Base-by-base conservation (phyloP, 805 yeast genomes). In the Lipomyces yamanashiensis region DNA sequence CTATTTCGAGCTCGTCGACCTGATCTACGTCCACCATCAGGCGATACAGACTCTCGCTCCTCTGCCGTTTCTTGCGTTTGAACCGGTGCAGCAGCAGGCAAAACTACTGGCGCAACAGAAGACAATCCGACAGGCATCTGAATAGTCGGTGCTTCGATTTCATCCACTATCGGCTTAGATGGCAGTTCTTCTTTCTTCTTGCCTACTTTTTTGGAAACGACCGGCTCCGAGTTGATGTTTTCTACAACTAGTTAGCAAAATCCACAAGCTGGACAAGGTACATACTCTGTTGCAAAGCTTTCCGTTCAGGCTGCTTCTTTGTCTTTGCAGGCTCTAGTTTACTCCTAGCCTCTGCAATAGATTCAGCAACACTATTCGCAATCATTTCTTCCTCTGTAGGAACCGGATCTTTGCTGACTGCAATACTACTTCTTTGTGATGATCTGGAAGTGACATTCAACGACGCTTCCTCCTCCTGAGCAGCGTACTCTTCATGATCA, bases 1-100 rank as follows among this genome's bases (percentile, higher is more conserved):
- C 82, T 80, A 45, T 59, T 64, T 7, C 69, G 57, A 10, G 68
- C 55, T 9, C 72, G 63, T 39, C 67, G 39, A 8, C 59, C 34
- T 59, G 62, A 34, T 45, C 44, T 23, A 47, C 63, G 53, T 19
- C 54, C 61, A 21, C 62, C 54, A 19, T 52, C 58, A 12, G 58
- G 58, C 15, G 54, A 44, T 9, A 8, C 37, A 7, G 57, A 53
- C 15, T 37, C 52, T 15, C 52, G 10, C 17, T 45, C 59, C 15
- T 51, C 44, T 33, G 19, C 54, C 21, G 47, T n/a, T 43, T 15
- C 21, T 23, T 13, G 21, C 19, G 54, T 5, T 28, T 28, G 21
- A 7, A 28, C 34, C 6, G 54, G 41, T 34, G 8, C 23, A 10
- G 50, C 41, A 8, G 40, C 55, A 8, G 54, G 55, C 19, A 12